These are phyloP conservation scores for Elsinoe fawcettii DNA, from an alignment of 2,329 filamentous ascomycete species.

Conservation along the genomic window DNA sequence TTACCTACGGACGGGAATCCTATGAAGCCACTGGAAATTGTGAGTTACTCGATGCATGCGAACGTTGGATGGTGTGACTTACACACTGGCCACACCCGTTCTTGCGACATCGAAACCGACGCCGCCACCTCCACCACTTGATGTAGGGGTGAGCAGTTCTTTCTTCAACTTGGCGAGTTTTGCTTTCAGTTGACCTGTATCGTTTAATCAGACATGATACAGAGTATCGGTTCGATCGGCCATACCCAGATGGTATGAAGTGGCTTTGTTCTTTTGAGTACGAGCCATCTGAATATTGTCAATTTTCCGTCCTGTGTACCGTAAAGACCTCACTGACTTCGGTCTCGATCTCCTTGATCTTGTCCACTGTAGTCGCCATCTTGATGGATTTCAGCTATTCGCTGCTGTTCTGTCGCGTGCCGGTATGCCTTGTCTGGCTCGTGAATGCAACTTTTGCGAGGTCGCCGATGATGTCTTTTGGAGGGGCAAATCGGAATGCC, in stretches of 20 bases:
- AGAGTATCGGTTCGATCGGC: background rate
- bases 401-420: background rate
- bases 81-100: slow-evolving; percentile 90
- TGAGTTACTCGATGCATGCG: background rate
- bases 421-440: background rate
- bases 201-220: slow-evolving; percentile 18
- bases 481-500: background rate
- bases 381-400: slow-evolving; percentile 32
- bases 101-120: slow-evolving; percentile 94
- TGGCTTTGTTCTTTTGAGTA: slow-evolving; percentile 97
- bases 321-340: slow-evolving; percentile 55
- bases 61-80: slow-evolving; percentile 27
- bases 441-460: background rate
- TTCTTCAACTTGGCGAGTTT: slow-evolving; percentile 97
- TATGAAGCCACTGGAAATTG: slow-evolving; percentile 62
- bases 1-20: slow-evolving; percentile 98
- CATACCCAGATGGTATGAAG: slow-evolving; percentile 76
- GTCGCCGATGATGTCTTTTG: slow-evolving; percentile 12
- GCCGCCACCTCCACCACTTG: slow-evolving; percentile 73
- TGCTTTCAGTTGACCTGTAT: slow-evolving; percentile 75
- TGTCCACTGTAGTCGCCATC: slow-evolving; percentile 97
- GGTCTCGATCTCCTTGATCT: slow-evolving; percentile 96
- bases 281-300: slow-evolving; percentile 64
- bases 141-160: slow-evolving; percentile 78
- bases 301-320: slow-evolving; percentile 21